phyloP scores from a whole-genome alignment of 1,139 yeast genomes.

The Taiozyma sp. region DNA sequence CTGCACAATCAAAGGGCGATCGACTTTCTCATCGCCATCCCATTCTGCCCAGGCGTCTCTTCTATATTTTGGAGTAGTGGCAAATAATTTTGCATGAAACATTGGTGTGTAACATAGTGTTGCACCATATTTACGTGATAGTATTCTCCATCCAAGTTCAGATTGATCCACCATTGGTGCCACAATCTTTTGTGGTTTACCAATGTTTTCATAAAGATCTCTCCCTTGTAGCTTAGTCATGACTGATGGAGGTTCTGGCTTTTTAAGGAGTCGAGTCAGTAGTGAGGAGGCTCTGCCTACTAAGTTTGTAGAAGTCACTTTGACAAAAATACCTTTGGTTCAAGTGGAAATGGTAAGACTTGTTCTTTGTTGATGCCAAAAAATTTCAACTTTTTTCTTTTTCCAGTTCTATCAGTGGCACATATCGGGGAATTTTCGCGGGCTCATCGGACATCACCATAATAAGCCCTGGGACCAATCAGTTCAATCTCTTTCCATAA shows the following conservation, averaged over 20 bases:
- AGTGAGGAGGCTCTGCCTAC: background rate
- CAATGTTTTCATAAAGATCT: slow-evolving; percentile 62
- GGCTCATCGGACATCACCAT: background rate
- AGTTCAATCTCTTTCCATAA: slow-evolving; percentile 15
- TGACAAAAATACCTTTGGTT: background rate
- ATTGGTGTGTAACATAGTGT: slow-evolving; percentile 94
- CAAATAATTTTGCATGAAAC: slow-evolving; percentile 91
- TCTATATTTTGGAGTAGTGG: slow-evolving; percentile 78
- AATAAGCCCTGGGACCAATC: background rate
- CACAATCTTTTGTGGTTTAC: slow-evolving; percentile 76
- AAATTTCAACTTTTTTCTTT: background rate
- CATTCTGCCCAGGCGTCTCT: slow-evolving; percentile 66
- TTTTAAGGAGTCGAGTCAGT: background rate
- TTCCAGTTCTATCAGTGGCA: background rate
- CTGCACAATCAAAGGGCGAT: slow-evolving; percentile 86
- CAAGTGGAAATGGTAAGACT: background rate
- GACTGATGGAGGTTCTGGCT: background rate
- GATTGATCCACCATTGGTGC: slow-evolving; percentile 99
- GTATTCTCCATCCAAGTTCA: slow-evolving; percentile 91
- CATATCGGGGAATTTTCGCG: background rate
- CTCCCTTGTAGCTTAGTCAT: slow-evolving; percentile 50
- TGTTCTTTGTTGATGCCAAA: background rate
- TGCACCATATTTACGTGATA: slow-evolving; percentile 88
- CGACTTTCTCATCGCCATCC: slow-evolving; percentile 66
- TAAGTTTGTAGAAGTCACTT: background rate